Conservation (phyloP, 495 filamentous ascomycete species). For the Annulohypoxylon stygium region DNA sequence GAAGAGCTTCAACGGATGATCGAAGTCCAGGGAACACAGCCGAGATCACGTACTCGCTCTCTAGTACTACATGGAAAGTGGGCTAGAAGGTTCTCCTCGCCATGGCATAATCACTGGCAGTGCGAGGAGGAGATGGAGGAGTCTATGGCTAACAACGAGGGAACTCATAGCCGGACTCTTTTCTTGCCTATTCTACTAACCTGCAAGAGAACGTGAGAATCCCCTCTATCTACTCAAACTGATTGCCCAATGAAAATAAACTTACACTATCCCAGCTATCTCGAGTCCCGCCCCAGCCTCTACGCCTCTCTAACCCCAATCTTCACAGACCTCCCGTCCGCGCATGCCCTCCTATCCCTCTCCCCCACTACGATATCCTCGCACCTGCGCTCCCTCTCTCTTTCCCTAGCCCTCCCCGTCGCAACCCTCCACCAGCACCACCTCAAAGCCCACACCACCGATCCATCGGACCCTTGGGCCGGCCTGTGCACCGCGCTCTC, state of each 20-base stretch:
- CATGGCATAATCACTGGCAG: constrained; percentile 16
- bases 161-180: background rate
- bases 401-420: constrained; percentile 20
- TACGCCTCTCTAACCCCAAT: constrained; percentile 44
- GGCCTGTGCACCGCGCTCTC: constrained; percentile 21
- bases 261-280: constrained; percentile 41
- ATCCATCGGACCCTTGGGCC: background rate
- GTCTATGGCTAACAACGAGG: background rate
- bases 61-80: background rate
- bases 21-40: background rate
- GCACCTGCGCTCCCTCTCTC: background rate
- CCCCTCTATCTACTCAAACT: background rate
- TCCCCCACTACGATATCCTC: background rate
- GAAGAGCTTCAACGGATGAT: constrained; percentile 19
- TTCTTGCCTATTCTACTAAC: constrained; percentile 43
- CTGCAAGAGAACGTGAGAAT: constrained; percentile 50
- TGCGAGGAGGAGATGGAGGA: constrained; percentile 20
- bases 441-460: background rate
- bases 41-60: background rate
- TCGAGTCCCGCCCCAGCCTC: constrained; percentile 44
- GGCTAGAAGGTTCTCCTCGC: constrained; percentile 12
- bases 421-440: constrained; percentile 9
- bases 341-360: constrained; percentile 21
- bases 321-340: constrained; percentile 46
- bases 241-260: background rate